Percentiles rank a stretch among this genome's conserved stretches.
Evolutionary conservation across 495 filamentous ascomycete genomes (phyloP).

Genomic region (Bryoglossum gracile): DNA sequence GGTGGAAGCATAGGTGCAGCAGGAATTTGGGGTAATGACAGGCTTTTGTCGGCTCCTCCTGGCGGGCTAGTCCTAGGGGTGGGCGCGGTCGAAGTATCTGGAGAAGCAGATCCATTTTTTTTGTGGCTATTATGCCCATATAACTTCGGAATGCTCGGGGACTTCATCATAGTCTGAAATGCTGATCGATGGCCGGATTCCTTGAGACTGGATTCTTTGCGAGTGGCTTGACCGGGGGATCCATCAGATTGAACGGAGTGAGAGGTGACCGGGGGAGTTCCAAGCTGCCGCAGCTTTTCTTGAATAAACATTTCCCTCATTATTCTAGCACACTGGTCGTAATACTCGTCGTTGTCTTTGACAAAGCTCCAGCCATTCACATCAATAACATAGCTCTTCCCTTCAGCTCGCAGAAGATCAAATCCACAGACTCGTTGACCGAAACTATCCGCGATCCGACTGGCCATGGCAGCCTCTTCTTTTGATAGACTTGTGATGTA

Average conservation of each 20-base stretch:
- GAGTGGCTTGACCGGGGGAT: background rate
- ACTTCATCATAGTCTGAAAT: constrained; percentile 45
- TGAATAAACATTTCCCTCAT: constrained; percentile 77
- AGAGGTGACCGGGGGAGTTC: constrained; percentile 25
- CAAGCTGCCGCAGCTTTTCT: constrained; percentile 56
- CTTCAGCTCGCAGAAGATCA: constrained; percentile 75
- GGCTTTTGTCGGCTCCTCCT: constrained; percentile 23
- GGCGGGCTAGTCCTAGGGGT: constrained; percentile 45
- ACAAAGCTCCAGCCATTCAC: constrained; percentile 99
- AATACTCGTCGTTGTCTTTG: constrained; percentile 98
- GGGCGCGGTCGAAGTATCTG: constrained; percentile 36
- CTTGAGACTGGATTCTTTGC: constrained; percentile 14
- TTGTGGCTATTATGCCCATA: constrained; percentile 31
- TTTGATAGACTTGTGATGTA: constrained; percentile 80
- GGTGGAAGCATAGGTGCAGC: constrained; percentile 15
- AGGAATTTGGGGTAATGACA: constrained; percentile 31
- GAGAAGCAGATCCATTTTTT: constrained; percentile 18
- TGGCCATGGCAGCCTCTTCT: constrained; percentile 79
- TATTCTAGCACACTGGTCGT: constrained; percentile 81
- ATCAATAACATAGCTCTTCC: constrained; percentile 94
- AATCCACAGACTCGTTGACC: constrained; percentile 96
- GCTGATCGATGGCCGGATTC: constrained; percentile 30
- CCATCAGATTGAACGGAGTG: constrained; percentile 9
- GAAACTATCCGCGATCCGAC: constrained; percentile 85
- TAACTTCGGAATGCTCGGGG: constrained; percentile 58